phyloP scores from a whole-genome alignment of 306 rosid genomes.

The Cucurbita maxima region DNA sequence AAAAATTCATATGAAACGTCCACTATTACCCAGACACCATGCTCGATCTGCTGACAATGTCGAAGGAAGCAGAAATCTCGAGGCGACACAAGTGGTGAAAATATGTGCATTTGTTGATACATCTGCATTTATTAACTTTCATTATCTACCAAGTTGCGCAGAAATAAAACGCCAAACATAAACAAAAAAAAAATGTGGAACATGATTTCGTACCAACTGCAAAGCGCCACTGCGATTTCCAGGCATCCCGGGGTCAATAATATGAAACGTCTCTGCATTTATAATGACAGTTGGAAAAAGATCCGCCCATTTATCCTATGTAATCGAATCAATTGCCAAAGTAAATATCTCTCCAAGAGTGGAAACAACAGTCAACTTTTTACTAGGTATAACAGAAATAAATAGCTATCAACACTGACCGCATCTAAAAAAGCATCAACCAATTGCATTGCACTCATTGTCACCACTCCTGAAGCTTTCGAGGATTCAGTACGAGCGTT shows the following conservation, averaged over 20 bases:
- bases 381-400: background rate
- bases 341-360: background rate
- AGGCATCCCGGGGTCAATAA: slow-evolving; percentile 28
- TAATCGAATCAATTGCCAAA: background rate
- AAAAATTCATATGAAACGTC: slow-evolving; percentile 44
- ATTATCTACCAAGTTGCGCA: background rate
- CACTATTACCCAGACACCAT: slow-evolving; percentile 37
- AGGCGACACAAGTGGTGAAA: slow-evolving; percentile 44
- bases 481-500: slow-evolving; percentile 34
- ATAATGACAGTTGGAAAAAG: slow-evolving; percentile 47
- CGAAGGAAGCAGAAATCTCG: slow-evolving; percentile 47
- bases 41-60: slow-evolving; percentile 30
- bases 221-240: slow-evolving; percentile 31
- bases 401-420: slow-evolving; percentile 13
- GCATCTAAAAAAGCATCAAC: slow-evolving; percentile 40
- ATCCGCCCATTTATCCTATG: slow-evolving; percentile 44
- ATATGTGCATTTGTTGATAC: slow-evolving; percentile 53
- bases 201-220: slow-evolving; percentile 28
- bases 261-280: slow-evolving; percentile 33
- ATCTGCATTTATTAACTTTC: slow-evolving; percentile 27
- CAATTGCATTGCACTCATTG: slow-evolving; percentile 23
- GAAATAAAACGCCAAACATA: background rate
- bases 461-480: slow-evolving; percentile 34
- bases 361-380: background rate
- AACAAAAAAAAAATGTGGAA: background rate